Evolutionary conservation across 2,329 filamentous ascomycete species (phyloP).

Genomic region (Sclerotinia minor): DNA sequence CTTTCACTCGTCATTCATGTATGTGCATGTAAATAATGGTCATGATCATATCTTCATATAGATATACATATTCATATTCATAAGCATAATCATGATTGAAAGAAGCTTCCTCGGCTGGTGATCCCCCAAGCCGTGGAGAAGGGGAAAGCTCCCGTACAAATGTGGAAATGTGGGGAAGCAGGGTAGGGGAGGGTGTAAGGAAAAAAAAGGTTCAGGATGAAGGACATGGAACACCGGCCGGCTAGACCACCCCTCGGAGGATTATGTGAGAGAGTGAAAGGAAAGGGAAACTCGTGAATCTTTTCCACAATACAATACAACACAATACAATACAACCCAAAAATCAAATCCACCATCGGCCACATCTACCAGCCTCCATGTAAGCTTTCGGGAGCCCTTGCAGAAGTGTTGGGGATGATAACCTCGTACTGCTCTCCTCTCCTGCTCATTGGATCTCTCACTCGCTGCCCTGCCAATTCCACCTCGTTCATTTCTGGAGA

Average conservation of each 20-base stretch:
- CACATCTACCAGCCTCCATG: slow-evolving; percentile 1
- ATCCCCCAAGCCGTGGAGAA: slow-evolving; percentile 6
- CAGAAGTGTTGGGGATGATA: slow-evolving; percentile 21
- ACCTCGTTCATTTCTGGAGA: slow-evolving; percentile 29
- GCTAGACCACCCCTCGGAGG: slow-evolving; percentile 6
- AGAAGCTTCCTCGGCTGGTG: slow-evolving; percentile 17
- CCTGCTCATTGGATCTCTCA: not conserved
- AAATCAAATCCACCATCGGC: not conserved
- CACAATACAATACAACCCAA: too few species aligned
- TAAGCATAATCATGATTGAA: not conserved
- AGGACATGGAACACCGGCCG: slow-evolving; percentile 14
- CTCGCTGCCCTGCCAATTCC: slow-evolving; percentile 14
- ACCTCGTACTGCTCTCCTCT: not conserved
- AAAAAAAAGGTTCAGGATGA: not conserved
- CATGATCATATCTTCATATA: not conserved
- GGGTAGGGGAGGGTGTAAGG: not conserved
- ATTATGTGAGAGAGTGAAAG: not conserved
- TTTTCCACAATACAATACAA: not conserved
- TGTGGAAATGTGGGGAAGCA: slow-evolving; percentile 22
- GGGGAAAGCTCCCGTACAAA: slow-evolving; percentile 4
- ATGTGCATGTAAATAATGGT: not conserved
- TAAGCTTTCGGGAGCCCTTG: slow-evolving; percentile 30
- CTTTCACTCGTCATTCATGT: not conserved
- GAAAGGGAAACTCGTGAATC: not conserved
- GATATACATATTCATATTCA: not conserved